A percentile compares a stretch with the other conserved stretches of the same genome.
Conservation (phyloP, 2,329 filamentous ascomycete species). For the Esteya vermicola region DNA sequence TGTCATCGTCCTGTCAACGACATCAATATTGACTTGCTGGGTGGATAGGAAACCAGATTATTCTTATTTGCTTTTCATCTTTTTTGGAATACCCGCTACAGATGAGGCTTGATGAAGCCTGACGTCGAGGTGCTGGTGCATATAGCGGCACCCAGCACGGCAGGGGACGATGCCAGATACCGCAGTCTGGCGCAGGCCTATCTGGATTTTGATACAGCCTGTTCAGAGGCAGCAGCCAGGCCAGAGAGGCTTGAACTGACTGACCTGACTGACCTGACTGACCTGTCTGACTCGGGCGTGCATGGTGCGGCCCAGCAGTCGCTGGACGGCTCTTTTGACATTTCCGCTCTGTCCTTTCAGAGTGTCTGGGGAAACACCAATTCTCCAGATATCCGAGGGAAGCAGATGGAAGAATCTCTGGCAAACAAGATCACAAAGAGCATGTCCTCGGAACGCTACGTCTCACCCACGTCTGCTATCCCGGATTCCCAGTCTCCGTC, state of each 20-base stretch:
- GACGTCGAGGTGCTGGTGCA: constrained; percentile 42
- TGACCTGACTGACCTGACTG: neutral
- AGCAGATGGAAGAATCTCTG: neutral
- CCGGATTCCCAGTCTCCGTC: constrained; percentile 44
- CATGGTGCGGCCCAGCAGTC: neutral
- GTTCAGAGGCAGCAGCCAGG: neutral
- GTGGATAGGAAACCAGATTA: no score
- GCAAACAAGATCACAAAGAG: no score
- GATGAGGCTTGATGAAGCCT: constrained; percentile 5
- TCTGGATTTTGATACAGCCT: constrained; percentile 29
- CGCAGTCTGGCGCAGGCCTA: constrained; percentile 36
- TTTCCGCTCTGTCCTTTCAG: constrained; percentile 16
- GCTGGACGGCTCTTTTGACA: constrained; percentile 8
- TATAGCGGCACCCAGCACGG: constrained; percentile 34
- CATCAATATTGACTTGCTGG: no score
- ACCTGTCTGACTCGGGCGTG: neutral
- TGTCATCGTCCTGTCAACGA: constrained; percentile 7
- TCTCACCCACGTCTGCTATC: constrained; percentile 20
- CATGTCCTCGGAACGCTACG: no score
- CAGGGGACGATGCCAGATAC: constrained; percentile 32
- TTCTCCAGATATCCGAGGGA: constrained; percentile 10
- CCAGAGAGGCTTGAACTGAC: neutral
- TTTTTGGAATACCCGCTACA: neutral
- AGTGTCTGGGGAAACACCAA: constrained; percentile 16
- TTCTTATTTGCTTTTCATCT: neutral